phyloP scores from a whole-genome alignment of 192 early-diverging fungal genomes.

The Fimicolochytrium jonesii region DNA sequence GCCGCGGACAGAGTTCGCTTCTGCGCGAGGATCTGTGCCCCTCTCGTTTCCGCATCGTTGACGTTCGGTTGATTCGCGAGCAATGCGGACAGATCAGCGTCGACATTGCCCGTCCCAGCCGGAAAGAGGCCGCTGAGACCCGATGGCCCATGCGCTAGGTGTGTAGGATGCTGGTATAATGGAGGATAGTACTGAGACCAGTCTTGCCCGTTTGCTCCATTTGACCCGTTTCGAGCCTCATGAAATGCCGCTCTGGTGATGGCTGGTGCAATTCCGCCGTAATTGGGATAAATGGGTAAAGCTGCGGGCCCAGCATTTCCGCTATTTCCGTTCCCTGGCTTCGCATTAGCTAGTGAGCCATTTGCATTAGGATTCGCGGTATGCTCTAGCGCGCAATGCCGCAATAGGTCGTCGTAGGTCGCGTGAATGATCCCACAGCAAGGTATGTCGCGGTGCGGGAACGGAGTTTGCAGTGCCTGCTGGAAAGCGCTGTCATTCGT shows the following conservation, averaged over 20 bases:
- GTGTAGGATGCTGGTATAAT: too few relatives aligned
- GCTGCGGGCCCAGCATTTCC: too few relatives aligned
- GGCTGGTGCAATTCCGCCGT: too few relatives aligned
- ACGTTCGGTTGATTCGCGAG: constrained; percentile 17
- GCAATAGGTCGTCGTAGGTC: constrained; percentile 15
- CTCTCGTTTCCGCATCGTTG: background rate
- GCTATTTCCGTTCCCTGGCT: too few relatives aligned
- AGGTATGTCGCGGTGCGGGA: constrained; percentile 10
- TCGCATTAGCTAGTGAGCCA: too few relatives aligned
- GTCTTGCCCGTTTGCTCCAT: too few relatives aligned
- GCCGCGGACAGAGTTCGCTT: constrained; percentile 39
- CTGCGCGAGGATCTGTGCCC: constrained; percentile 15
- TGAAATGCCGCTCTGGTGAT: too few relatives aligned
- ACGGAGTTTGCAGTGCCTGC: too few relatives aligned
- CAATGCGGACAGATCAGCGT: constrained; percentile 30
- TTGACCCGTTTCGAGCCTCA: too few relatives aligned
- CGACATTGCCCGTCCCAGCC: constrained; percentile 19
- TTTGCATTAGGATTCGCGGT: background rate
- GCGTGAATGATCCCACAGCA: constrained; percentile 19
- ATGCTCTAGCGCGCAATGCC: constrained; percentile 17
- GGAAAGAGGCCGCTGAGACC: constrained; percentile 14
- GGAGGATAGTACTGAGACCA: too few relatives aligned
- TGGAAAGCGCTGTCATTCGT: too few relatives aligned
- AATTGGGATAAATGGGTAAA: too few relatives aligned
- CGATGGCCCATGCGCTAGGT: background rate